Conservation (phyloP, 306 rosid genomes). For the Lathyrus tuberosus region DNA sequence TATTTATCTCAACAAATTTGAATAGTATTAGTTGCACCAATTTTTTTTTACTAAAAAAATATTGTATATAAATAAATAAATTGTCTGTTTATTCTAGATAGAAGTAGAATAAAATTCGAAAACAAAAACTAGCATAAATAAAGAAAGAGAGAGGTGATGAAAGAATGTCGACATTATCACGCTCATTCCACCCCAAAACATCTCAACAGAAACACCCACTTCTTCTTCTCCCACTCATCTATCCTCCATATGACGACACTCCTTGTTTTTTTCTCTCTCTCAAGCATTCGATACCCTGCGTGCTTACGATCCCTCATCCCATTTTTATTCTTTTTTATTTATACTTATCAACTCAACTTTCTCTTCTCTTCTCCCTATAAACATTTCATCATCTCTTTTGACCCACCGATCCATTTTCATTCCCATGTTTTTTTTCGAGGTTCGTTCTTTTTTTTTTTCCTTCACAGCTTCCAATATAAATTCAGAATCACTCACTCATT, state of each 20-base stretch:
- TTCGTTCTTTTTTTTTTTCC: constrained; percentile 22
- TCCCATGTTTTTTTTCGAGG: constrained; percentile 73
- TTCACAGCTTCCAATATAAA: not conserved
- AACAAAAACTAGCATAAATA: not conserved
- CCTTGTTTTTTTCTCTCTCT: not conserved
- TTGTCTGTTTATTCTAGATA: no score
- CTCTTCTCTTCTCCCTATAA: not conserved
- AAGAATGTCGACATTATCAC: constrained; percentile 78
- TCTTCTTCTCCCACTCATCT: not conserved
- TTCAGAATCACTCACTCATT: not conserved
- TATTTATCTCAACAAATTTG: no score
- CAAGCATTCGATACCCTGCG: not conserved
- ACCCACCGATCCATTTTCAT: not conserved
- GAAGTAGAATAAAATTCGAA: not conserved
- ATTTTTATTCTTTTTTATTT: not conserved
- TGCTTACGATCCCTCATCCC: not conserved
- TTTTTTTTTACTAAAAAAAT: no score
- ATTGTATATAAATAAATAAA: no score
- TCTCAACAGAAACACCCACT: not conserved
- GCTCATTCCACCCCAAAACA: constrained; percentile 38
- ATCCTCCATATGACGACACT: constrained; percentile 70
- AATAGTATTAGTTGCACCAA: no score
- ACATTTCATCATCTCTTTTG: not conserved
- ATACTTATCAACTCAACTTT: not conserved
- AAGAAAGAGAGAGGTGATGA: constrained; percentile 27